Conservation (phyloP, 2,329 filamentous ascomycete species). For the Ophiobolus disseminans region DNA sequence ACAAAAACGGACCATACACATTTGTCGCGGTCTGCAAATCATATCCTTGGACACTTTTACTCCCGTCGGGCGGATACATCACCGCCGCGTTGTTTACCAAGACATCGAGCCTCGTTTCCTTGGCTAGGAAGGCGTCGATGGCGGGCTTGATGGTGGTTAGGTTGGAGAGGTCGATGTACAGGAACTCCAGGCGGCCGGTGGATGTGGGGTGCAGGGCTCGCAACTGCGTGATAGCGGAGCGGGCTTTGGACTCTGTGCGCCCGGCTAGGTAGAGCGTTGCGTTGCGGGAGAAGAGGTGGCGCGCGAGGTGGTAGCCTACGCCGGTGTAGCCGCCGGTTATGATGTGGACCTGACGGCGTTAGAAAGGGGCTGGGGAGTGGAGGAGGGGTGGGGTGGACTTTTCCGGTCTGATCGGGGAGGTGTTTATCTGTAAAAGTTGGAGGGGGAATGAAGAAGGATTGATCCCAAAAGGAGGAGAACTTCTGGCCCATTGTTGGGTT, state of each 20-base stretch:
- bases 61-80: constrained; percentile 25
- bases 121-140: constrained; percentile 42
- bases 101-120: constrained; percentile 51
- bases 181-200: constrained; percentile 3
- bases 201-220: not conserved
- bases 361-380: not conserved
- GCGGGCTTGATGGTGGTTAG: constrained; percentile 42
- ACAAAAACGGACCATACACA: constrained; percentile 46
- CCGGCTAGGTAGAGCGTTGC: constrained; percentile 62
- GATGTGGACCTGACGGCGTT: constrained; percentile 53
- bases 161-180: constrained; percentile 49
- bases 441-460: constrained; percentile 33
- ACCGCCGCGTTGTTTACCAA: constrained; percentile 45
- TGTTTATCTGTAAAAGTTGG: constrained; percentile 53
- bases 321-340: constrained; percentile 58
- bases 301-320: constrained; percentile 59
- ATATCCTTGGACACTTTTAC: constrained; percentile 12
- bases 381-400: constrained; percentile 33
- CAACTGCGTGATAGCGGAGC: constrained; percentile 47
- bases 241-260: constrained; percentile 44
- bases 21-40: constrained; percentile 48
- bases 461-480: constrained; percentile 2
- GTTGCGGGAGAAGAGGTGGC: constrained; percentile 60
- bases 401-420: constrained; percentile 47
- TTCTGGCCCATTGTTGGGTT: not conserved